These are phyloP conservation scores for Gossypium davidsonii DNA, from an alignment of 441 rosid genomes.

Conservation along the genomic window DNA sequence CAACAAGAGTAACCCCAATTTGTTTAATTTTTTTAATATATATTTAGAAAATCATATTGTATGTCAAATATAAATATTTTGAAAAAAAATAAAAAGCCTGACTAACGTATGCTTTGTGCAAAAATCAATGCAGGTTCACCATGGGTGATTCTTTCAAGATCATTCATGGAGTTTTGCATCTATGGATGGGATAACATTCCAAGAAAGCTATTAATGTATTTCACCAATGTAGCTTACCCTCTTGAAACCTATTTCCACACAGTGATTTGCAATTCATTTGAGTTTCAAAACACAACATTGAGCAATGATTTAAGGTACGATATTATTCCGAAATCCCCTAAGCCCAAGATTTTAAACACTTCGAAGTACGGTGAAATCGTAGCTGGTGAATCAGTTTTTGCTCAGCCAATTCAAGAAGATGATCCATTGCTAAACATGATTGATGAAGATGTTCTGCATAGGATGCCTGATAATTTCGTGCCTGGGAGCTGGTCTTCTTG, in stretches of 20 bases:
- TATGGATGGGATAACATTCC: conserved; percentile 59
- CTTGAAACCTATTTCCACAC: conserved; percentile 52
- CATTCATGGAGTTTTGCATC: conserved; percentile 39
- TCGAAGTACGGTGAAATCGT: conserved; percentile 23
- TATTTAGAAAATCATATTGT: too few species aligned
- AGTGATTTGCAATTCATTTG: conserved; percentile 44
- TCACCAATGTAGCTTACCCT: conserved; percentile 40
- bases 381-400: conserved; percentile 36
- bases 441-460: conserved; percentile 28
- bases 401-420: conserved; percentile 27
- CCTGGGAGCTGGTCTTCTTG: conserved; percentile 40
- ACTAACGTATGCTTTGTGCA: too few species aligned
- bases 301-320: conserved; percentile 30
- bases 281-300: conserved; percentile 36
- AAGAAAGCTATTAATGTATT: conserved; percentile 46
- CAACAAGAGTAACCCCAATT: too few species aligned
- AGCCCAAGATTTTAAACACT: conserved; percentile 3
- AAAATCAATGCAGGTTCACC: conserved; percentile 40
- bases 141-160: conserved; percentile 42
- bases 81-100: too few species aligned
- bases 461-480: conserved; percentile 23
- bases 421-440: conserved; percentile 32
- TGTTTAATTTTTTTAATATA: too few species aligned
- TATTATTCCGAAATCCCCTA: conserved; percentile 6
- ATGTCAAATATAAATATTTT: too few species aligned